Conservation (phyloP, 2,329 filamentous ascomycete genomes). For the Monosporascus sp. region DNA sequence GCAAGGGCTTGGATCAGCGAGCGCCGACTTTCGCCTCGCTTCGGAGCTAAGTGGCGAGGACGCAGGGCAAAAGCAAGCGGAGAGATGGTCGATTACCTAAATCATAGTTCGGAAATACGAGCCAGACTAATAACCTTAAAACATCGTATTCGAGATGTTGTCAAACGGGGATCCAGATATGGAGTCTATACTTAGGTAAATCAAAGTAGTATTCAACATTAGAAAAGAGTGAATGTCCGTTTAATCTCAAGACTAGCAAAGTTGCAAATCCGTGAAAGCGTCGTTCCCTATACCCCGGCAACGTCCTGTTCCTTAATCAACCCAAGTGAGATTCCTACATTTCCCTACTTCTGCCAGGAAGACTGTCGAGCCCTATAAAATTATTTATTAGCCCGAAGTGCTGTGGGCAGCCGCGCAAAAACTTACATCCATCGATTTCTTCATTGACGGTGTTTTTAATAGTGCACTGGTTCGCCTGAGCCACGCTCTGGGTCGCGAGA, state of each 20-base stretch:
- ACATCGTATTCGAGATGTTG: background rate
- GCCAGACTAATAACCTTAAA: too few species aligned
- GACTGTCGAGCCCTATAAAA: slow-evolving; percentile 9
- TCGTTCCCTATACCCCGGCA: background rate
- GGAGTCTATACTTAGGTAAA: background rate
- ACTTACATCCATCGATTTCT: slow-evolving; percentile 26
- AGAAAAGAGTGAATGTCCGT: background rate
- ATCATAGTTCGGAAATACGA: too few species aligned
- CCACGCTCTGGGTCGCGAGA: slow-evolving; percentile 22
- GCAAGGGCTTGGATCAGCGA: too few species aligned
- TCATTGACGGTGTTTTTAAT: slow-evolving; percentile 21
- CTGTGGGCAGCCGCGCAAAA: background rate
- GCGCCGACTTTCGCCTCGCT: too few species aligned
- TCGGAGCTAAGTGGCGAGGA: too few species aligned
- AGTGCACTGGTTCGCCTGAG: slow-evolving; percentile 20
- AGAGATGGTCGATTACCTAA: too few species aligned
- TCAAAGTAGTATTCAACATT: background rate
- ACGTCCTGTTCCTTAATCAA: background rate
- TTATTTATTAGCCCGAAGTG: slow-evolving; percentile 1
- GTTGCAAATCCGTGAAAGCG: background rate
- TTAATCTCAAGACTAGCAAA: slow-evolving; percentile 1
- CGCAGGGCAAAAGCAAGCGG: too few species aligned
- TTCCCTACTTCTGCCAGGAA: slow-evolving; percentile 10
- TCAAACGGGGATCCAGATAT: background rate
- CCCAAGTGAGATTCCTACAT: slow-evolving; percentile 4